Evolutionary conservation across 2,329 filamentous ascomycete species (phyloP).

Genomic region (Trichoderma koningii): DNA sequence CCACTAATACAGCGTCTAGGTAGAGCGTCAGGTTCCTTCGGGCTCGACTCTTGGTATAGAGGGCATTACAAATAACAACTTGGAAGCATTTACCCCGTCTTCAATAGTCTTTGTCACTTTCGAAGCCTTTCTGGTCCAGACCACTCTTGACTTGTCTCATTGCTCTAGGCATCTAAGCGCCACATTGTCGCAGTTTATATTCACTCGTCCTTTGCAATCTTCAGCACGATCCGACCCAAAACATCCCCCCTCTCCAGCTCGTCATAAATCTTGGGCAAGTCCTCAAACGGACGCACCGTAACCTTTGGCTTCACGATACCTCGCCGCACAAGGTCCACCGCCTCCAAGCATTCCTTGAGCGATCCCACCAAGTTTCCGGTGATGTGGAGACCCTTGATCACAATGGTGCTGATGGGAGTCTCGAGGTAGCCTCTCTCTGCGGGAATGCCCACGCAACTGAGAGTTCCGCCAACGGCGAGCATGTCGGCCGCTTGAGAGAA

Average conservation of each 20-base stretch:
- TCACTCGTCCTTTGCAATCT: conserved; percentile 30
- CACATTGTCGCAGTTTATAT: not conserved
- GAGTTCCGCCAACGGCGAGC: conserved; percentile 28
- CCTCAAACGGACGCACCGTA: conserved; percentile 26
- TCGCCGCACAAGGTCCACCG: conserved; percentile 29
- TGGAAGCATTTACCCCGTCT: no score
- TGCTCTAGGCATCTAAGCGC: no score
- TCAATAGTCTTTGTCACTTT: not conserved
- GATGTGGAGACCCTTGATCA: conserved; percentile 29
- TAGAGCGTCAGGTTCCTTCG: not conserved
- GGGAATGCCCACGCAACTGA: conserved; percentile 30
- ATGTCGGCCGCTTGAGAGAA: conserved; percentile 29
- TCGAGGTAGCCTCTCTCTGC: conserved; percentile 27
- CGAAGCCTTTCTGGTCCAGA: not conserved
- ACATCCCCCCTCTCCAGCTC: conserved; percentile 29
- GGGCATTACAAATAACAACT: no score
- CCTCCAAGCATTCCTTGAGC: conserved; percentile 31
- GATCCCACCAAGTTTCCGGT: conserved; percentile 30
- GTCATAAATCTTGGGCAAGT: conserved; percentile 27
- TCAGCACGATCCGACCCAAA: conserved; percentile 28
- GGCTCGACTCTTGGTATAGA: no score
- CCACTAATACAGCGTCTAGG: not conserved
- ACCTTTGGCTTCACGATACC: conserved; percentile 29
- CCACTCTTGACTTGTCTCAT: no score
- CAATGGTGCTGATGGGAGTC: conserved; percentile 29